A percentile compares a stretch with the other conserved stretches of the same genome.
phyloP scores from a whole-genome alignment of 176 grass and related monocot genomes.

The Cenchrus purpureus region DNA sequence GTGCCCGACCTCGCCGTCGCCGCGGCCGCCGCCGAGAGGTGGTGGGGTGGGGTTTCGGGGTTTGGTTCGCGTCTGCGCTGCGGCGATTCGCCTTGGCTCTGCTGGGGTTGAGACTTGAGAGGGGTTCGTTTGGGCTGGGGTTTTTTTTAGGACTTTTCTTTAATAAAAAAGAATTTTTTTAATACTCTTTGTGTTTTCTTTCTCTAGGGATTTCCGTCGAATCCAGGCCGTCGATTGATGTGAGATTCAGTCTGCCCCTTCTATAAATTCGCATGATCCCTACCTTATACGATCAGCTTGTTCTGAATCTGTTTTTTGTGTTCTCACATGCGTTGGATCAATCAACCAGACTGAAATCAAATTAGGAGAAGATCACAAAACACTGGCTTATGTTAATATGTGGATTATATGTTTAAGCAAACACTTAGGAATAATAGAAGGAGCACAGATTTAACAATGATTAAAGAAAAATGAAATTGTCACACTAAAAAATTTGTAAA shows the following conservation, averaged over 20 bases:
- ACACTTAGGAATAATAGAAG: no score
- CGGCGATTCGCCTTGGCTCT: constrained; percentile 11
- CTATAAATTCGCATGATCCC: background rate
- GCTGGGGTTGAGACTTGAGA: no score
- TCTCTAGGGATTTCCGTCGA: background rate
- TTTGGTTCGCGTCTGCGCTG: constrained; percentile 3
- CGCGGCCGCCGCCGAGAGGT: constrained; percentile 4
- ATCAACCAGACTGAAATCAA: background rate
- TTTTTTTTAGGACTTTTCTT: background rate
- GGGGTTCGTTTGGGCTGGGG: background rate
- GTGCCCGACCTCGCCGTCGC: constrained; percentile 7
- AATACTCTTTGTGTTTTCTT: background rate
- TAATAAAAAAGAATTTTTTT: no score
- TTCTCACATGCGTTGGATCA: background rate
- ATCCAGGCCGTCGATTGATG: background rate
- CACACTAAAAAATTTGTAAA: no score
- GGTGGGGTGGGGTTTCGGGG: background rate
- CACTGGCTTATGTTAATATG: no score
- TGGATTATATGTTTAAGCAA: no score
- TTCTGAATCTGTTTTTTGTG: background rate
- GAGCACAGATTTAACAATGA: no score
- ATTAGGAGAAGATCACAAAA: no score
- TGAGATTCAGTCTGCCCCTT: background rate
- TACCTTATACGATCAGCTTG: background rate
- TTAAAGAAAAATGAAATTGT: no score